Evolutionary conservation across 805 yeast genomes (phyloP), one percentile per base, ranked within the genome.

Genomic region (Scheffersomyces lignosus): DNA sequence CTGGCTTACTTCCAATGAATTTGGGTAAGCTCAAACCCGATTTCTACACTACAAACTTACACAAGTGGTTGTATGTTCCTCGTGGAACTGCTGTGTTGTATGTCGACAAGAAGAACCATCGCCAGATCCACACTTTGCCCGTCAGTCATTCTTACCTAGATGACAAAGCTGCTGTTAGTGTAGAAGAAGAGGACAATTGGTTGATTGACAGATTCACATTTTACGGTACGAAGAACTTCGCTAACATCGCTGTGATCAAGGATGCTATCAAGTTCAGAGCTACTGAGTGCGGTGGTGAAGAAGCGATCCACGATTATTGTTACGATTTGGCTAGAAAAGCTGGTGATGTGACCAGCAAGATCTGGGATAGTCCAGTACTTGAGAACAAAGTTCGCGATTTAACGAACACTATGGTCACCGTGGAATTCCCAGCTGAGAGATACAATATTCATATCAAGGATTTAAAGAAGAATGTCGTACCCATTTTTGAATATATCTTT

Each of bases 21-120:
- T 45, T 79, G 24, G 57, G 54, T 9, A 50, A 50, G 9, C 44
- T 74, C 16, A 44, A 66, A 31, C 86, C 88, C 0, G 88, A 82
- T 48, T 83, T 80, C 52, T 75, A 68, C 51, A 66, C 73, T 16
- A 59, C 82, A 15, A 84, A 83, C 49, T 60, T 83, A 14, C 90
- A 84, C 64, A 84, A 84, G 51, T 84, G 90, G 90, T 61, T 69
- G 27, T 77, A 51, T 44, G 69, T 71, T 15, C 85, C 87, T 3
- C 65, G 78, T 29, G 77, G 81, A 4, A 71, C 73, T 46, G 83
- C 84, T 0, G 61, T 79, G 18, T 52, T 83, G 33, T 83, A 82
- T 47, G 84, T 77, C 5, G 70, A 73, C 43, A 66, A 70, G 3
- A 63, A 66, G 37, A 75, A 73, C 49, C 87, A 80, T 38, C 49